Evolutionary conservation across 176 grass and related monocot species (phyloP).

Genomic region (Oryza australiensis): DNA sequence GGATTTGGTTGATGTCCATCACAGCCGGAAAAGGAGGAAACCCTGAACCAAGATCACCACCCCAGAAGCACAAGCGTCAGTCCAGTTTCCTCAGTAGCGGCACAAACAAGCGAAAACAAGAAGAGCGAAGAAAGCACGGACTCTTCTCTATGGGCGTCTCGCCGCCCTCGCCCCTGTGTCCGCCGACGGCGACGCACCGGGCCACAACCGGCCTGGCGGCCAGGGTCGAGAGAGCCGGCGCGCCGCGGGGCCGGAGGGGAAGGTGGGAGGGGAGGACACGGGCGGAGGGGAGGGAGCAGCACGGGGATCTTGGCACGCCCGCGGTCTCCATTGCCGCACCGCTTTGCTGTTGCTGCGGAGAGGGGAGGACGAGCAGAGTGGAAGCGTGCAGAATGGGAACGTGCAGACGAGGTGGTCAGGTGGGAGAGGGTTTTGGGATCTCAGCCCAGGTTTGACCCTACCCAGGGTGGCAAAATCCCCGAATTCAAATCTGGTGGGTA

Average conservation of each 20-base stretch:
- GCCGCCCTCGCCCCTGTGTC: background rate
- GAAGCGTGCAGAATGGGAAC: background rate
- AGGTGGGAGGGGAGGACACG: background rate
- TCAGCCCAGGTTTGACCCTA: background rate
- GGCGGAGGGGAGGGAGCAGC: slow-evolving; percentile 25
- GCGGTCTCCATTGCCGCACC: slow-evolving; percentile 44
- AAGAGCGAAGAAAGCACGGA: slow-evolving; percentile 2
- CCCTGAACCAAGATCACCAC: slow-evolving; percentile 22
- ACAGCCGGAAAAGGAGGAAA: slow-evolving; percentile 44
- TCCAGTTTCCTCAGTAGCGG: background rate
- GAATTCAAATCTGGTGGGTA: too few species aligned
- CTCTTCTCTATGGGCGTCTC: slow-evolving; percentile 73
- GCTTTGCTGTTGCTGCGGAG: background rate
- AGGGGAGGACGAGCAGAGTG: background rate
- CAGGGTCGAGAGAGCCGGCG: background rate
- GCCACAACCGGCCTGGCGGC: slow-evolving; percentile 17
- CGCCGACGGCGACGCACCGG: slow-evolving; percentile 15
- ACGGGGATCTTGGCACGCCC: background rate
- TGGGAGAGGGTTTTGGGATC: background rate
- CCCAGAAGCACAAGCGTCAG: background rate
- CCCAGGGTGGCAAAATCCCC: too few species aligned
- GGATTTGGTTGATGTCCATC: slow-evolving; percentile 68
- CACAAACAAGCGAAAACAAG: background rate
- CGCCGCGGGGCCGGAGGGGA: background rate
- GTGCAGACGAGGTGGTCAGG: slow-evolving; percentile 2